Conservation (phyloP, 2,329 filamentous ascomycete genomes). For the Thielaviopsis ethacetica region DNA sequence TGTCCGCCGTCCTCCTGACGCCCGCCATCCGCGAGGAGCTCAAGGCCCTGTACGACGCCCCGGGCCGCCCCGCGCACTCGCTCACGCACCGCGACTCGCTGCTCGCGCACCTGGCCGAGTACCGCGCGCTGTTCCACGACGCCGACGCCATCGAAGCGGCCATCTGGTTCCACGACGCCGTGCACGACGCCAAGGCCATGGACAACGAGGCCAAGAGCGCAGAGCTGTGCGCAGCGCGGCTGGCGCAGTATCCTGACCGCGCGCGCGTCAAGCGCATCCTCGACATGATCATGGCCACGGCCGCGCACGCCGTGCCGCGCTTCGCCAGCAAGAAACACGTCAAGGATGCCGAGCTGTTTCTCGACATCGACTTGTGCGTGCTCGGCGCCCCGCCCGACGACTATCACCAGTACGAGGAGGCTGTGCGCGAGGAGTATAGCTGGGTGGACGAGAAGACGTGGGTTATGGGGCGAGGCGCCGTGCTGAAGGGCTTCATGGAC, state of each 20-base stretch:
- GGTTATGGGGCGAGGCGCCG: background rate
- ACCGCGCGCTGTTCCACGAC: conserved; percentile 5
- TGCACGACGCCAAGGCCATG: conserved; percentile 6
- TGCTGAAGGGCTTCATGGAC: conserved; percentile 1
- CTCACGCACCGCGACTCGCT: conserved; percentile 7
- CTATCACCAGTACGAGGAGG: conserved; percentile 9
- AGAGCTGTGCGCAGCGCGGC: conserved; percentile 2
- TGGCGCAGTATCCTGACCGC: background rate
- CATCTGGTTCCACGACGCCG: conserved; percentile 11
- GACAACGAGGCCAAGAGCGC: conserved; percentile 20
- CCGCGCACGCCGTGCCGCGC: conserved; percentile 2
- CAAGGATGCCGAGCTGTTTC: conserved; percentile 11
- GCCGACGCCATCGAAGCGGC: conserved; percentile 7
- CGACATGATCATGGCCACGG: conserved; percentile 8
- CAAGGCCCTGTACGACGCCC: conserved; percentile 1
- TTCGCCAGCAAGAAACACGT: conserved; percentile 1
- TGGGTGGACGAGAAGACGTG: conserved; percentile 7
- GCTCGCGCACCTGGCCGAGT: conserved; percentile 1
- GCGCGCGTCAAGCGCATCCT: conserved; percentile 4
- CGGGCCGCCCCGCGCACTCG: conserved; percentile 5
- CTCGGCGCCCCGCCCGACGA: conserved; percentile 1
- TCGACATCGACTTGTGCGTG: conserved; percentile 11
- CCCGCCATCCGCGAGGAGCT: background rate
- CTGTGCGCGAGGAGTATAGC: conserved; percentile 10
- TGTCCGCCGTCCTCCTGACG: conserved; percentile 1